phyloP scores from a whole-genome alignment of 805 yeast genomes.

The Zygosaccharomyces gambellarensis region DNA sequence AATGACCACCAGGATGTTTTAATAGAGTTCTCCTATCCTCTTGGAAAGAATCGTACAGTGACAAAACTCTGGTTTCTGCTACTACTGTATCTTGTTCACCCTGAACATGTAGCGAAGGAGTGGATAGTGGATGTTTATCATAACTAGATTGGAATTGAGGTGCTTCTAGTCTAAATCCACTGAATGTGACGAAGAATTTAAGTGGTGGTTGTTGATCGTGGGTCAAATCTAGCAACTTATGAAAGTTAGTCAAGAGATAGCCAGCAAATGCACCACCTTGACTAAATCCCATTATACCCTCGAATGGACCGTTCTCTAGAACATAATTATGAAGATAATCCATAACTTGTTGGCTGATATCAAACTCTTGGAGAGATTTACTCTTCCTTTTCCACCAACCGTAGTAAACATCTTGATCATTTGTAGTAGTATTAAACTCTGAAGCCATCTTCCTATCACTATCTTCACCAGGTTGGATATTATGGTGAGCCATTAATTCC shows the following conservation, averaged over 20 bases:
- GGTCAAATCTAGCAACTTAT: constrained; percentile 39
- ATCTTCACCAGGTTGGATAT: neutral
- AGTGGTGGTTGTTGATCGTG: constrained; percentile 41
- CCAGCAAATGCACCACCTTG: constrained; percentile 89
- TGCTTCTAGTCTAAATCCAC: constrained; percentile 49
- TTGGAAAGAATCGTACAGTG: constrained; percentile 49
- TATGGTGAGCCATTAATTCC: constrained; percentile 37
- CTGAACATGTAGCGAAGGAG: constrained; percentile 60
- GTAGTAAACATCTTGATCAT: constrained; percentile 24
- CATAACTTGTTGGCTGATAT: constrained; percentile 35
- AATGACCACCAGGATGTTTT: constrained; percentile 94
- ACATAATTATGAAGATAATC: constrained; percentile 42
- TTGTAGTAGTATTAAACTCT: constrained; percentile 30
- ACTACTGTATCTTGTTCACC: constrained; percentile 92
- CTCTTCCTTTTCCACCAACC: constrained; percentile 65
- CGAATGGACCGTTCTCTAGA: constrained; percentile 63
- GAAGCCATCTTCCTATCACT: constrained; percentile 37
- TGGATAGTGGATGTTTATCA: constrained; percentile 16
- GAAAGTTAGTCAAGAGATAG: constrained; percentile 50
- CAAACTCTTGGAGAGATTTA: constrained; percentile 36
- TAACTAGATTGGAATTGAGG: constrained; percentile 20
- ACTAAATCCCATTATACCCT: constrained; percentile 83
- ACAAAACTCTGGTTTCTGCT: constrained; percentile 58
- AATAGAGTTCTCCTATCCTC: constrained; percentile 42
- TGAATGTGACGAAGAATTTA: constrained; percentile 68